Percentiles rank a stretch among this genome's conserved stretches.
phyloP scores from a whole-genome alignment of 306 rosid genomes.

The Styphnolobium japonicum region DNA sequence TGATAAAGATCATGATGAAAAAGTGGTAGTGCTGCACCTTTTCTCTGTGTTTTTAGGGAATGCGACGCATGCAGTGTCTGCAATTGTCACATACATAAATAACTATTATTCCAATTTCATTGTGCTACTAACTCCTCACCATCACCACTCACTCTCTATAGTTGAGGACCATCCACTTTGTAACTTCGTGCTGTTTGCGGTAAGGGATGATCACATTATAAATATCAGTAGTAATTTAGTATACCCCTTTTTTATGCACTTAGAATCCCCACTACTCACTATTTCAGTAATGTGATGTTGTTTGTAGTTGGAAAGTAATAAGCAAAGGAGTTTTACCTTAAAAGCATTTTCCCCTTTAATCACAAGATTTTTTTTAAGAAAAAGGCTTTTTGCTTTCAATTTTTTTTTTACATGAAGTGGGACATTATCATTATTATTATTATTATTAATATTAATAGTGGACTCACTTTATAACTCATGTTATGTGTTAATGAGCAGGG shows the following conservation, averaged over 20 bases:
- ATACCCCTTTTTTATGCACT: neutral
- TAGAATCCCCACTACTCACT: conserved; percentile 21
- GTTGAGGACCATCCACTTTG: conserved; percentile 30
- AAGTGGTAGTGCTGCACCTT: conserved; percentile 38
- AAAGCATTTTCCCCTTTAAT: neutral
- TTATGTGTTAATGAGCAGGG: neutral
- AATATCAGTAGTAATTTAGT: conserved; percentile 5
- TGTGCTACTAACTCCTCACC: conserved; percentile 21
- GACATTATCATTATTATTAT: neutral
- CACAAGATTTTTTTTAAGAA: neutral
- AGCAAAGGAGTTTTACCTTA: neutral
- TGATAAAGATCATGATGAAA: conserved; percentile 24
- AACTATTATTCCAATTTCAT: conserved; percentile 13
- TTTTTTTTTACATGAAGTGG: neutral
- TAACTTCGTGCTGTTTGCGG: conserved; percentile 17
- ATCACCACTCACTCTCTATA: conserved; percentile 28
- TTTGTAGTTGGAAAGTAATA: neutral
- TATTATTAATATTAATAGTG: neutral
- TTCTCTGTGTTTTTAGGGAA: conserved; percentile 12
- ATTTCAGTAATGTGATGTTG: neutral
- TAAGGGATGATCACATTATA: neutral
- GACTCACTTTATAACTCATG: neutral
- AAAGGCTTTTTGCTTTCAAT: neutral
- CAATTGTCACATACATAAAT: conserved; percentile 23
- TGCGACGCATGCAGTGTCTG: conserved; percentile 24